Conservation (phyloP, 768 basidiomycete genomes). For the Mycena crocata region DNA sequence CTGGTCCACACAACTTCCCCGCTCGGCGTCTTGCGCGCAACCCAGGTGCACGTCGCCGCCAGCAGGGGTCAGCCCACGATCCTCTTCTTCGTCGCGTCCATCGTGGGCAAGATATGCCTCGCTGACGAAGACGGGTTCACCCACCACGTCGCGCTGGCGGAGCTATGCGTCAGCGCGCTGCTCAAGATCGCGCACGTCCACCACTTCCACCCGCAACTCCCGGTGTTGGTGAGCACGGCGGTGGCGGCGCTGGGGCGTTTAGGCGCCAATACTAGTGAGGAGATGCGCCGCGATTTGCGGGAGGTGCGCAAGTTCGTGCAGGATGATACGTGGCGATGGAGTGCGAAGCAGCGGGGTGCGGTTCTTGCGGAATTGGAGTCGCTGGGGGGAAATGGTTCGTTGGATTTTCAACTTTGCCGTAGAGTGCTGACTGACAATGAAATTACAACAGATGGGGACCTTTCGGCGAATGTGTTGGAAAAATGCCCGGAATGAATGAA, state of each 20-base stretch:
- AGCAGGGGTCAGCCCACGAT: slow-evolving; percentile 15
- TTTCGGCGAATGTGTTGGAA: too few species aligned
- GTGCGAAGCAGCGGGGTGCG: slow-evolving; percentile 18
- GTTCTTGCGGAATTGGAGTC: slow-evolving; percentile 13
- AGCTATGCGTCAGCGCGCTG: slow-evolving; percentile 18
- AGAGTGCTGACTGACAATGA: too few species aligned
- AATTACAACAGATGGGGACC: too few species aligned
- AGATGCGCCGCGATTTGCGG: not conserved
- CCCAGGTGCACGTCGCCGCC: slow-evolving; percentile 7
- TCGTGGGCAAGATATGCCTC: slow-evolving; percentile 10
- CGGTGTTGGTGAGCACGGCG: slow-evolving; percentile 9
- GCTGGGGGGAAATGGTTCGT: not conserved
- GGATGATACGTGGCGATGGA: slow-evolving; percentile 31
- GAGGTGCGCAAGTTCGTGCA: slow-evolving; percentile 11
- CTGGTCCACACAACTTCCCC: slow-evolving; percentile 27
- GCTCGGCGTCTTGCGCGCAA: slow-evolving; percentile 11
- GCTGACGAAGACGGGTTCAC: not conserved
- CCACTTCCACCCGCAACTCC: slow-evolving; percentile 29
- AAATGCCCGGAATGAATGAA: too few species aligned
- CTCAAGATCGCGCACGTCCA: slow-evolving; percentile 26
- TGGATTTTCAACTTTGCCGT: too few species aligned
- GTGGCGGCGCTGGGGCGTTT: not conserved
- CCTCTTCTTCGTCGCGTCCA: slow-evolving; percentile 28
- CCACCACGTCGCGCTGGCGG: slow-evolving; percentile 6
- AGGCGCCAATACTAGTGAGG: not conserved